Evolutionary conservation across 1,284 basidiomycete species (phyloP), one percentile per base, ranked within the genome.

Genomic region (Schizophyllum commune): DNA sequence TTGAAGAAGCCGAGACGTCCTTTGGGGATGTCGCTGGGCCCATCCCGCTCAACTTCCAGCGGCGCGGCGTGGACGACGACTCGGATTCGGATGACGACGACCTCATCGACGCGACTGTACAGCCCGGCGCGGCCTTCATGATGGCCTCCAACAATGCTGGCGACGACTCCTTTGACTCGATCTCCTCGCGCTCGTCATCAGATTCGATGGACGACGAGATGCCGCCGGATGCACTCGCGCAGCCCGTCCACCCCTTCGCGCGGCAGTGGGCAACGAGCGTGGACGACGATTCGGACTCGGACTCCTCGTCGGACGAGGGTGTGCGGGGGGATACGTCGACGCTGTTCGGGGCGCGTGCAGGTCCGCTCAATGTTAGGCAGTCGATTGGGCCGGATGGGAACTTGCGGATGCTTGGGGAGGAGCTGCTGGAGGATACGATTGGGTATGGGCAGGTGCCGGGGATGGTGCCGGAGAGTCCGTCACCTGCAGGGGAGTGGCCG

Each of bases 161-260:
- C 61, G 73, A 72, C 3, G 73, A 75, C 65, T 75, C 72, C 1
- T 59, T 70, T 54, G 65, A 65, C 60, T 67, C 68, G 55, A 77
- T 79, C 59, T 79, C 76, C 2, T 47, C 39, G 9, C 39, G 39
- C 39, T 47, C 39, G 8, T 47, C 39, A 11, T 47, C 39, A 5
- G 78, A 81, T 66, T 83, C 81, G 27, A 74, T 82, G 56, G 80
- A 80, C 57, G 79, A 77, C 56, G 72, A 82, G 57, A 70, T 79
- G 54, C 47, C 15, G 62, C 58, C 27, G 60, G 60, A 33, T 59
- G 39, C 33, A 58, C 55, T 19, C 34, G 39, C 22, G 57, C 34
- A 39, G 56, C 57, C 59, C 47, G 58, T 63, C 52, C 62, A 61
- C 32, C 60, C 61, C 27, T 63, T 65, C 6, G 64, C 60, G 57